Base-by-base conservation (phyloP, 1,139 yeast species). In the Yamadazyma buinensis region DNA sequence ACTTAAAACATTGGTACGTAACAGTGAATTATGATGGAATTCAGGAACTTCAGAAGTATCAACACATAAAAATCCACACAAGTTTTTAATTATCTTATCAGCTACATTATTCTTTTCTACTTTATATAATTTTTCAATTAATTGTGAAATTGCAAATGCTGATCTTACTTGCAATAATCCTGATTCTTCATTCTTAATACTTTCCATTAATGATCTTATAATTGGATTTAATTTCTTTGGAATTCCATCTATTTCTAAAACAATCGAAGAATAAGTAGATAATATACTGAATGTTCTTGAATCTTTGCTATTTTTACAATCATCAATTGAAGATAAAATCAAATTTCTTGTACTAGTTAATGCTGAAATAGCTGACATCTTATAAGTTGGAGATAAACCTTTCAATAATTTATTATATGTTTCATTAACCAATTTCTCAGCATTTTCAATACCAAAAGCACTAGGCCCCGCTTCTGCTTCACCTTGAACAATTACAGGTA, bases 1-100 rank as follows among this genome's bases (percentile, higher is more conserved):
- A 1, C 96, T 86, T 36, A 90, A 62, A 25, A 92, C 82, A 14
- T 66, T 67, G 35, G 76, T 80, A 22, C 63, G 71, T 38, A 72
- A 69, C 10, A 63, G 62, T 31, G 75, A 73, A 52, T 86, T 84
- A 32, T 85, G 83, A 22, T 72, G 72, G 52, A 86, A 92, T 51
- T 88, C 97, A 3, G 98, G 98, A 23, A 92, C 97, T 55, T 90
- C 97, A 5, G 94, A 77, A 0, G 96, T 87, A 55, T 92, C 98
- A 27, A 90, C 97, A 64, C 98, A 92, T 32, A 92, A 57, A 54
- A 92, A 92, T 1, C 95, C 95, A 61, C 97, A 86, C 36, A 94
- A 64, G 51, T 94, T 94, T 54, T 87, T 90, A 34, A 86, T 77
- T 44, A 92, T 83, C 54, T 92, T 94, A 48, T 87, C 95, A 3